Evolutionary conservation across 2,329 filamentous ascomycete genomes (phyloP).

Genomic region (Aquanectria penicillioides): DNA sequence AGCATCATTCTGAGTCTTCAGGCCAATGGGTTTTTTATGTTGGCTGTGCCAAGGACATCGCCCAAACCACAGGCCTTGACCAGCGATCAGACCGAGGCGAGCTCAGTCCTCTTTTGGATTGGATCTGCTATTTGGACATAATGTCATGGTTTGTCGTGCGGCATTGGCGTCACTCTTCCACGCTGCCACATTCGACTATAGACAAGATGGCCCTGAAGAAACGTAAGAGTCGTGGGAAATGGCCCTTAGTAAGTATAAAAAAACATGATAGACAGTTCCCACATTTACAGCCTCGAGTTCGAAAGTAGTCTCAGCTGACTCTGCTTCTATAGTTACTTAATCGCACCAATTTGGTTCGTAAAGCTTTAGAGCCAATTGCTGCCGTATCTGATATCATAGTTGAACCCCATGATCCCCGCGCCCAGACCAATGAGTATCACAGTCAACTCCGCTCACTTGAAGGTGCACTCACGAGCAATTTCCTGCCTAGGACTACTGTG

Average conservation of each 20-base stretch:
- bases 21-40: conserved; percentile 32
- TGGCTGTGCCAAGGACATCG: conserved; percentile 27
- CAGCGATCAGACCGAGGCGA: background rate
- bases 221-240: background rate
- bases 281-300: too few species aligned
- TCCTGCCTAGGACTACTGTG: too few species aligned
- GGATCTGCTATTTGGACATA: conserved; percentile 33
- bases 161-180: conserved; percentile 24
- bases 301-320: too few species aligned
- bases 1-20: conserved; percentile 22
- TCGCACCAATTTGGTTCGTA: too few species aligned
- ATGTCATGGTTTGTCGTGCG: conserved; percentile 28
- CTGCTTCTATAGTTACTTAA: too few species aligned
- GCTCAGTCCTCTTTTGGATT: conserved; percentile 24
- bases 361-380: too few species aligned
- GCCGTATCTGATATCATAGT: too few species aligned
- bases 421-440: too few species aligned
- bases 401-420: too few species aligned
- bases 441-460: too few species aligned
- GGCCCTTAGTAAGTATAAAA: fast-evolving
- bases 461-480: too few species aligned
- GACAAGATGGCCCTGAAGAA: background rate
- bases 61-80: conserved; percentile 16
- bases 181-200: background rate
- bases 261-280: too few species aligned